Percentiles rank a stretch among this genome's conserved stretches.
Evolutionary conservation across 2,329 filamentous ascomycete genomes (phyloP).

Genomic region (Colletotrichum filicis): DNA sequence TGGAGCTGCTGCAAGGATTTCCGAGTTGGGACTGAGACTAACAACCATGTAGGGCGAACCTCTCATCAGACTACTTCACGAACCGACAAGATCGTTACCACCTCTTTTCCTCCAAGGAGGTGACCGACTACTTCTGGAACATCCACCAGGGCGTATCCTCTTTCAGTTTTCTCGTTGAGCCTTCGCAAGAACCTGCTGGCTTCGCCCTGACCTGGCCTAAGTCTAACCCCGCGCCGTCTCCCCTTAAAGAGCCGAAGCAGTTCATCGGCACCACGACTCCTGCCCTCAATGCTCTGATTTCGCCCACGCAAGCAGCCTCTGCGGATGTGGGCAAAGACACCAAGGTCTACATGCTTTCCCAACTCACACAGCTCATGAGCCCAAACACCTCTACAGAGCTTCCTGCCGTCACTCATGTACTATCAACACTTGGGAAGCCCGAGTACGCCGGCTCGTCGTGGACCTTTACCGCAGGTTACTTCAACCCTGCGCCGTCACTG

Average conservation of each 20-base stretch:
- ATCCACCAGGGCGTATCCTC: constrained; percentile 83
- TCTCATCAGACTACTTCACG: constrained; percentile 95
- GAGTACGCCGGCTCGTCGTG: constrained; percentile 78
- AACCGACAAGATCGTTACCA: constrained; percentile 97
- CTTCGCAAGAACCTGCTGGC: constrained; percentile 65
- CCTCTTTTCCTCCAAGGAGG: constrained; percentile 80
- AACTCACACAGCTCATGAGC: constrained; percentile 85
- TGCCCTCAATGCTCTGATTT: constrained; percentile 74
- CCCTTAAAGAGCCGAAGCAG: constrained; percentile 73
- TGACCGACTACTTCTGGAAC: constrained; percentile 84
- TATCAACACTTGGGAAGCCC: constrained; percentile 73
- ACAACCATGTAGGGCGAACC: constrained; percentile 70
- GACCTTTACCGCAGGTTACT: constrained; percentile 98
- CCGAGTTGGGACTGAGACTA: not conserved
- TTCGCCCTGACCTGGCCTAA: constrained; percentile 79
- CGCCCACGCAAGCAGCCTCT: constrained; percentile 51
- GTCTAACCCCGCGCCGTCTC: constrained; percentile 79
- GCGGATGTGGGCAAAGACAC: constrained; percentile 61
- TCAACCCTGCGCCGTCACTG: constrained; percentile 91
- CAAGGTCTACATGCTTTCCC: constrained; percentile 85
- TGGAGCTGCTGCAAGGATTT: constrained; percentile 28
- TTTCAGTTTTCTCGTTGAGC: constrained; percentile 83
- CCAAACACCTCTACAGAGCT: constrained; percentile 90
- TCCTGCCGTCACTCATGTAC: constrained; percentile 79
- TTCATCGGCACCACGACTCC: constrained; percentile 78